Percentiles rank a stretch among this genome's conserved stretches.
Conservation (phyloP, 441 rosid genomes). For the Adansonia gregorii region DNA sequence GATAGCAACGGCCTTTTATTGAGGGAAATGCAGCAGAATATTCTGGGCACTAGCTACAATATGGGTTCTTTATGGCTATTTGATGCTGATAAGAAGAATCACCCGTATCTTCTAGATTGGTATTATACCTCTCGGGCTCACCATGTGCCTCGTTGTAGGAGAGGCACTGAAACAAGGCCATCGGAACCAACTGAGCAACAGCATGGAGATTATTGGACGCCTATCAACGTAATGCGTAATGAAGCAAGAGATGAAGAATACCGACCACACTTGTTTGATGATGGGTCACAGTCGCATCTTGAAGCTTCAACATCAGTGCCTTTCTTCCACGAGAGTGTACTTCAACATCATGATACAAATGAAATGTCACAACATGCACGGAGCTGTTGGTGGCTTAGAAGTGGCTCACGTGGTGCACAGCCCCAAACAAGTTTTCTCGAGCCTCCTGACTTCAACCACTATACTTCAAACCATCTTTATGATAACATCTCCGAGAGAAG, state of each 20-base stretch:
- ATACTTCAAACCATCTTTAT: constrained; percentile 32
- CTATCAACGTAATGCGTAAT: constrained; percentile 42
- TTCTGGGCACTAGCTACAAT: constrained; percentile 42
- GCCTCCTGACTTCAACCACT: constrained; percentile 76
- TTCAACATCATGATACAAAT: constrained; percentile 55
- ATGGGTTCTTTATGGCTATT: constrained; percentile 68
- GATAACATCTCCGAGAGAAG: constrained; percentile 62
- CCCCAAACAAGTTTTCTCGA: constrained; percentile 80
- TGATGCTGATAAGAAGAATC: constrained; percentile 71
- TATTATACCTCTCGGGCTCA: constrained; percentile 65
- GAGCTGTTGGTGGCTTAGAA: constrained; percentile 91
- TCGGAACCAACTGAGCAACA: constrained; percentile 42
- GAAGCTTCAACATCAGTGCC: constrained; percentile 76
- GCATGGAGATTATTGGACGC: constrained; percentile 51
- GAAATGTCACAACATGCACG: constrained; percentile 35
- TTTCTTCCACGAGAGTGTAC: constrained; percentile 66
- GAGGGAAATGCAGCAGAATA: constrained; percentile 54
- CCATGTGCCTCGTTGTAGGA: constrained; percentile 30
- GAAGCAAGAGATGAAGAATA: constrained; percentile 40
- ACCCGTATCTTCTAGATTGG: constrained; percentile 89
- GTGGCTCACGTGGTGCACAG: constrained; percentile 42
- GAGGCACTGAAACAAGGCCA: constrained; percentile 34
- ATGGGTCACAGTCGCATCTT: constrained; percentile 49
- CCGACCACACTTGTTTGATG: constrained; percentile 42
- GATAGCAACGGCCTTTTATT: constrained; percentile 47